Percentiles rank a stretch among this genome's conserved stretches.
phyloP scores from a whole-genome alignment of 495 filamentous ascomycete genomes.

The Jackrogersella multiformis region DNA sequence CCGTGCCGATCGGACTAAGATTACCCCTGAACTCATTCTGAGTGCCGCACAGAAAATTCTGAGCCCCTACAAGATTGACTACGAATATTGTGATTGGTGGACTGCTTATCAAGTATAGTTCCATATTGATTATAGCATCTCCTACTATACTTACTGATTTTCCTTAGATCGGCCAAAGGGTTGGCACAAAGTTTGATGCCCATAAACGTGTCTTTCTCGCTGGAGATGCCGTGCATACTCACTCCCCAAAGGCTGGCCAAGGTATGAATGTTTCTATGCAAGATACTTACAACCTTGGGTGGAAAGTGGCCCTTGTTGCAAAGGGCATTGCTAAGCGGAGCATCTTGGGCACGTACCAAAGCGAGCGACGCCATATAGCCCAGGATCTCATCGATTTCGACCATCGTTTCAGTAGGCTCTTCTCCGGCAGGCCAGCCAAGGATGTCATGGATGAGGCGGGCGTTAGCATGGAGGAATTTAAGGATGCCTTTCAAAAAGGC shows the following conservation, averaged over 20 bases:
- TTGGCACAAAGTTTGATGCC: constrained; percentile 69
- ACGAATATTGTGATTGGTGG: constrained; percentile 73
- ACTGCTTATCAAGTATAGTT: constrained; percentile 68
- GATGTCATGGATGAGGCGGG: constrained; percentile 55
- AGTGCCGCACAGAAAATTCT: constrained; percentile 67
- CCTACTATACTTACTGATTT: neutral
- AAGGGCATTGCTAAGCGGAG: constrained; percentile 60
- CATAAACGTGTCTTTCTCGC: constrained; percentile 72
- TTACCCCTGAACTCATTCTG: constrained; percentile 67
- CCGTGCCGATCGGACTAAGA: constrained; percentile 61
- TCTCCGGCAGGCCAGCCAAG: constrained; percentile 56
- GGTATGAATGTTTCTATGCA: constrained; percentile 79
- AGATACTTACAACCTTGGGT: constrained; percentile 76
- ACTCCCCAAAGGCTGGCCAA: constrained; percentile 77
- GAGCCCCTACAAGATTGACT: constrained; percentile 68
- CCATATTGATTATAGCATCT: constrained; percentile 41
- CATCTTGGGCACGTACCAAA: constrained; percentile 74
- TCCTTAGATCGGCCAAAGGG: constrained; percentile 74
- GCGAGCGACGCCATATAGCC: constrained; percentile 73
- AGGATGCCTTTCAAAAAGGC: constrained; percentile 49
- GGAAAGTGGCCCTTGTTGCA: constrained; percentile 74
- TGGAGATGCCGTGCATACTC: constrained; percentile 68
- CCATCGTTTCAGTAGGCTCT: constrained; percentile 61
- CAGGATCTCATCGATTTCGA: constrained; percentile 80
- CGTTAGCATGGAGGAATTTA: constrained; percentile 58